These are phyloP conservation scores for Heterobasidion occidentale DNA, from an alignment of 1,284 basidiomycete genomes.

Conservation along the genomic window DNA sequence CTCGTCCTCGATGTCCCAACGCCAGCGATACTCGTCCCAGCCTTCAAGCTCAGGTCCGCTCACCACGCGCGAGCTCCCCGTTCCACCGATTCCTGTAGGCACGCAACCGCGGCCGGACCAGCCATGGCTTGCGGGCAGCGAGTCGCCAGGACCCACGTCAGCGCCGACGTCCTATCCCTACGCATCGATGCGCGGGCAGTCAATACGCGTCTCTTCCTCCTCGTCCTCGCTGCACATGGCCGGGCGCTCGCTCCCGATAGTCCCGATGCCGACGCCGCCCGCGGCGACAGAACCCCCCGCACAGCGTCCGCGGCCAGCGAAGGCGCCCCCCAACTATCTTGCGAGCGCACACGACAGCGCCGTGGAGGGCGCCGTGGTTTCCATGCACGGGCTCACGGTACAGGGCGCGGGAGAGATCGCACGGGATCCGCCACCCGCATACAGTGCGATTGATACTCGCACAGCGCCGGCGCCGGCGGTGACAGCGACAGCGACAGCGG, in stretches of 20 bases:
- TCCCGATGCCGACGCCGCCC: background rate
- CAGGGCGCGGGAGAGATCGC: background rate
- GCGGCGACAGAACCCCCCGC: background rate
- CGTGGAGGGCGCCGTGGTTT: background rate
- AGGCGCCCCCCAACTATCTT: slow-evolving; percentile 7
- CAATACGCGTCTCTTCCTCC: background rate
- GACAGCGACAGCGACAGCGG: background rate
- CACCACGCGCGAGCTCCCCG: slow-evolving; percentile 10
- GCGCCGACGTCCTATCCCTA: background rate
- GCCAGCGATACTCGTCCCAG: slow-evolving; percentile 4
- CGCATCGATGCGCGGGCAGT: background rate
- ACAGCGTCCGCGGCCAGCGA: background rate
- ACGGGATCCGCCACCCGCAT: slow-evolving; percentile 8
- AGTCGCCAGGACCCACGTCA: background rate
- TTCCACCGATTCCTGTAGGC: slow-evolving; percentile 5
- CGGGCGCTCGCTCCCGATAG: background rate
- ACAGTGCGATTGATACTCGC: slow-evolving; percentile 5
- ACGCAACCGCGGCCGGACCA: background rate
- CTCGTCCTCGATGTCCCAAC: background rate
- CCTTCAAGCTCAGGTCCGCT: background rate
- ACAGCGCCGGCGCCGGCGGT: slow-evolving; percentile 2
- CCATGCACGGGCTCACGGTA: background rate
- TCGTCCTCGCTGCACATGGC: background rate
- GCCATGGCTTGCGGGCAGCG: background rate
- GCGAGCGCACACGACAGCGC: background rate